Evolutionary conservation across 176 grass and related monocot species (phyloP).

Genomic region (Eleusine indica): DNA sequence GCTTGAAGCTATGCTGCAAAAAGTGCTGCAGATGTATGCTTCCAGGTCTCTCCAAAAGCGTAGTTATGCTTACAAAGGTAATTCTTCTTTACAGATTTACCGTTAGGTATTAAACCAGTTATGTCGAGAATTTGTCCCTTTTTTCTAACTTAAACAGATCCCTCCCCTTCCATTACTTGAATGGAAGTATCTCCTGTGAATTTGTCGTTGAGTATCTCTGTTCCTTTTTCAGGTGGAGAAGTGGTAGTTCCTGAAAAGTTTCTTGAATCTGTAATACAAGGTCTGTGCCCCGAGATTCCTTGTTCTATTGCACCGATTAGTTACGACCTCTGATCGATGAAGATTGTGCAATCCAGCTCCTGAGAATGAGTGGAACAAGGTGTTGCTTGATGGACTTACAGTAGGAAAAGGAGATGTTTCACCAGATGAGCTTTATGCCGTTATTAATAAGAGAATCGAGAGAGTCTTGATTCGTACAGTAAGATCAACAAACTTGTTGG

Average conservation of each 20-base stretch:
- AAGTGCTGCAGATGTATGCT: slow-evolving; percentile 90
- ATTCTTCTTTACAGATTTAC: slow-evolving; percentile 9
- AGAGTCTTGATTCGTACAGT: slow-evolving; percentile 90
- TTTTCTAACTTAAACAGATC: no score
- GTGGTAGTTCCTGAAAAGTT: slow-evolving; percentile 75
- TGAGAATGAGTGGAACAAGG: slow-evolving; percentile 74
- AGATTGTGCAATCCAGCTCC: slow-evolving; percentile 56
- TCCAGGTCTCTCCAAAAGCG: slow-evolving; percentile 76
- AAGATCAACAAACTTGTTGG: slow-evolving; percentile 35
- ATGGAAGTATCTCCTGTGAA: no score
- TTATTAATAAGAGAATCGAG: slow-evolving; percentile 87
- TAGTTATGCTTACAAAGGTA: slow-evolving; percentile 92
- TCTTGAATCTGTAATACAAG: slow-evolving; percentile 84
- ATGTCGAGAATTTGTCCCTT: slow-evolving; percentile 4
- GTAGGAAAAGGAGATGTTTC: slow-evolving; percentile 80
- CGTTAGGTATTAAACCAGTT: slow-evolving; percentile 6
- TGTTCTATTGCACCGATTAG: neutral
- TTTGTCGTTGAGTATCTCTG: neutral
- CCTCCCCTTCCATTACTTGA: no score
- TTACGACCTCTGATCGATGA: slow-evolving; percentile 17
- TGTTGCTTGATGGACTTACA: slow-evolving; percentile 77
- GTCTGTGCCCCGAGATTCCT: slow-evolving; percentile 27
- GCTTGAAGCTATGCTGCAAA: slow-evolving; percentile 86
- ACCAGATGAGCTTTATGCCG: slow-evolving; percentile 75
- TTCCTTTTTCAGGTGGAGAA: slow-evolving; percentile 62